phyloP scores from a whole-genome alignment of 495 filamentous ascomycete species.

The Penicillium antarcticum region DNA sequence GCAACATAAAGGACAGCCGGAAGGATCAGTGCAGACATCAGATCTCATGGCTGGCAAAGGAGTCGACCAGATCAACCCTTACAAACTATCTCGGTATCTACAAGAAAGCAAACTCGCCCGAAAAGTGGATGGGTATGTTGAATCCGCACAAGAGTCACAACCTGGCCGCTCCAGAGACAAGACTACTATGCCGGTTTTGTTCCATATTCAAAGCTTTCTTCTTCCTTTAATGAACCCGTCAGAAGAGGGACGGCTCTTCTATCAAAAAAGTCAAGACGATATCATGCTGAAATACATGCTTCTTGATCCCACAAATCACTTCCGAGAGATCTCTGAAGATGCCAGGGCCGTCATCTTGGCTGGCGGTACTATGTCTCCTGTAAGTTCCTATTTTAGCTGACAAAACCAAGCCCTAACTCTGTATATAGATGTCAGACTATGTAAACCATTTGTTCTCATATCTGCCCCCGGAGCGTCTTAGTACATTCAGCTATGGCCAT shows the following conservation, averaged over 20 bases:
- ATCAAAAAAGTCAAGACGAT: constrained; percentile 53
- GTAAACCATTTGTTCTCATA: constrained; percentile 79
- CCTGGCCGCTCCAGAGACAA: constrained; percentile 21
- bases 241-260: constrained; percentile 84
- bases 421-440: constrained; percentile 74
- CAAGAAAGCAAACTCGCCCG: constrained; percentile 90
- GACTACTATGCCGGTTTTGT: constrained; percentile 68
- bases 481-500: constrained; percentile 88
- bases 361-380: constrained; percentile 95
- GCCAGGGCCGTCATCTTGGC: constrained; percentile 87
- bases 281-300: constrained; percentile 79
- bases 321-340: constrained; percentile 81
- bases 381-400: constrained; percentile 19
- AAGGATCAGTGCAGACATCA: constrained; percentile 64
- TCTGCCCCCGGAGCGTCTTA: constrained; percentile 58
- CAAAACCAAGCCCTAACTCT: constrained; percentile 1
- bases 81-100: constrained; percentile 81
- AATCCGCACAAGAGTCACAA: constrained; percentile 50
- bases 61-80: constrained; percentile 92
- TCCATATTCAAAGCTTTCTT: constrained; percentile 80
- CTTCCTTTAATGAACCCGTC: constrained; percentile 83
- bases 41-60: constrained; percentile 78
- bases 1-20: constrained; percentile 45
- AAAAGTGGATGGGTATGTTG: constrained; percentile 86
- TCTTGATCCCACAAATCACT: constrained; percentile 90